Percentiles rank a stretch among this genome's conserved stretches.
These are phyloP conservation scores for Aspergillus calidoustus DNA, from an alignment of 2,329 filamentous ascomycete species.

Conservation along the genomic window DNA sequence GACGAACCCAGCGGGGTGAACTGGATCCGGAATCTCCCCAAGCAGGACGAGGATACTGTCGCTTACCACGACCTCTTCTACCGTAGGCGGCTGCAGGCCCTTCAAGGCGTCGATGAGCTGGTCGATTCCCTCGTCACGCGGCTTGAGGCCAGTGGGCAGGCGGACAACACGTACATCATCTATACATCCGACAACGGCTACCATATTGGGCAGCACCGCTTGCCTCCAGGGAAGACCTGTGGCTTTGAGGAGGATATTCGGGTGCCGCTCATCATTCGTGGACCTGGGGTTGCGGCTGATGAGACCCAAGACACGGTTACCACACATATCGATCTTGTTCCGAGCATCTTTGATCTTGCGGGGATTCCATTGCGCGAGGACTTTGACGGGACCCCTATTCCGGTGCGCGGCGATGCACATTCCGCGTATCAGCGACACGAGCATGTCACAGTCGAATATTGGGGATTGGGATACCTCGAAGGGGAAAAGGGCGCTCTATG, in stretches of 20 bases:
- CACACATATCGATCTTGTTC: slow-evolving; percentile 55
- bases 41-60: slow-evolving; percentile 51
- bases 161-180: slow-evolving; percentile 61
- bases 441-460: slow-evolving; percentile 63
- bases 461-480: slow-evolving; percentile 46
- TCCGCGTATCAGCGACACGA: slow-evolving; percentile 42
- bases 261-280: slow-evolving; percentile 18
- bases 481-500: slow-evolving; percentile 12
- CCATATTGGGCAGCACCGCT: slow-evolving; percentile 62
- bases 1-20: slow-evolving; percentile 42
- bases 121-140: slow-evolving; percentile 49
- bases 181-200: slow-evolving; percentile 65
- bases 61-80: slow-evolving; percentile 59
- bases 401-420: slow-evolving; percentile 34
- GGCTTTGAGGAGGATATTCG: slow-evolving; percentile 45
- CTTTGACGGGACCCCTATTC: slow-evolving; percentile 61
- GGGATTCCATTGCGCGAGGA: slow-evolving; percentile 46
- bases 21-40: slow-evolving; percentile 50
- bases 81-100: slow-evolving; percentile 51
- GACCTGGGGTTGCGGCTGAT: slow-evolving; percentile 10
- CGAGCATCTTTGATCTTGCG: slow-evolving; percentile 57
- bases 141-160: slow-evolving; percentile 45
- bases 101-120: slow-evolving; percentile 60
- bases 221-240: slow-evolving; percentile 62
- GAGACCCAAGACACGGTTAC: slow-evolving; percentile 4